Evolutionary conservation across 2,329 filamentous ascomycete genomes (phyloP), one percentile per base, ranked within the genome.

Genomic region (Phyllosticta capitalensis): DNA sequence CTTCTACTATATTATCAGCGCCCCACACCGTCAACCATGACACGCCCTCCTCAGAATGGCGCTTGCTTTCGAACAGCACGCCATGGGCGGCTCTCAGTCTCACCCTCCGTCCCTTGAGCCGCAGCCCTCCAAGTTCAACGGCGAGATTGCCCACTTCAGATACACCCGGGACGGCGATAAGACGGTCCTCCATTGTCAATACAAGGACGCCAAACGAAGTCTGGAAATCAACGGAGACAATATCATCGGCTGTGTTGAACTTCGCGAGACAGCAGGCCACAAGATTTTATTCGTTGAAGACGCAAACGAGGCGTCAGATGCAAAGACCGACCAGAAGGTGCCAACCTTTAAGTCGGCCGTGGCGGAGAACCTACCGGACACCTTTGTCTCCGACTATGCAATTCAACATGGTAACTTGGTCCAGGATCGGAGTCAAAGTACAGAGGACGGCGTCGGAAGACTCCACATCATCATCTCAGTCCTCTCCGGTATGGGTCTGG

Each of bases 401-500:
- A 54, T 58, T 30, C n/a, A 30, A 26, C 56, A 12, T 38, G 30
- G 9, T n/a, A 21, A 20, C 49, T n/a, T 51, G 2, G 6, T 51
- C 49, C 49, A 22, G 19, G 2, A 19, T 9, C 17, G 19, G 17
- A 20, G n/a, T 20, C 49, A n/a, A n/a, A 51, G 19, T n/a, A 20
- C 10, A 3, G 49, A 21, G 19, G 49, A 3, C 49, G 49, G 49
- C 17, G 5, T 38, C 30, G 30, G 7, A 38, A 38, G 30, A 14
- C 3, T 72, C 6, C 75, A 79, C 61, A 66, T 79, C 53, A 67
- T 80, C 38, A 65, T 79, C 17, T 80, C 78, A 2, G 72, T 72
- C 17, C 71, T 69, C 21, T 79, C 78, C 1, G 78, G 78, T 2
- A 75, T 72, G 12, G 69, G 70, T 4, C 67, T 71, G 51, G 78